phyloP scores from a whole-genome alignment of 306 rosid species.

The Glycine latifolia region DNA sequence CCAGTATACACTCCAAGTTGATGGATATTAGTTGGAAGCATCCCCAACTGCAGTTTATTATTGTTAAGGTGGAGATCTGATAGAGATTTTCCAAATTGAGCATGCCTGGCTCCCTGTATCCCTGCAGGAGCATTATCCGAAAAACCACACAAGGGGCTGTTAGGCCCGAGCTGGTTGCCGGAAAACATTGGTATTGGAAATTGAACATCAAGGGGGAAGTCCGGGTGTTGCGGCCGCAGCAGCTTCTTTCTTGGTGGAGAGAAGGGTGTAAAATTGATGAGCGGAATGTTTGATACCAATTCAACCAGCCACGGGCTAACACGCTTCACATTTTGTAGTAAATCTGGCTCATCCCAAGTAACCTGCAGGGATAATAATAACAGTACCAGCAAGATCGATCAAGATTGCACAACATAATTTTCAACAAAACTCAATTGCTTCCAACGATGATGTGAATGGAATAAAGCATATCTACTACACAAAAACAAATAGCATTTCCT shows the following conservation, averaged over 20 bases:
- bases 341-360: constrained; percentile 97
- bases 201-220: constrained; percentile 69
- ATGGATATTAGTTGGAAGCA: constrained; percentile 68
- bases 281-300: constrained; percentile 78
- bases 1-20: constrained; percentile 56
- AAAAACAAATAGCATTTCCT: constrained; percentile 20
- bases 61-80: constrained; percentile 76
- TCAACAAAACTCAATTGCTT: not conserved
- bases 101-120: constrained; percentile 99
- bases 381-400: constrained; percentile 15
- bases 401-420: not conserved
- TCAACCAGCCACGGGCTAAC: constrained; percentile 97
- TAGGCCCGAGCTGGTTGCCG: constrained; percentile 83
- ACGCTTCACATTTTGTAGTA: constrained; percentile 93
- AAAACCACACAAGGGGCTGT: constrained; percentile 79
- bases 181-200: constrained; percentile 66
- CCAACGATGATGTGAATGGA: not conserved
- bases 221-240: constrained; percentile 70
- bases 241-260: constrained; percentile 91
- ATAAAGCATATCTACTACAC: not conserved
- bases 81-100: constrained; percentile 88
- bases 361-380: constrained; percentile 57
- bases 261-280: constrained; percentile 65
- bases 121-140: constrained; percentile 91
- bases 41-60: constrained; percentile 74